These are phyloP conservation scores for Elaeis oleifera DNA, from an alignment of 202 grass and related monocot genomes.

Conservation along the genomic window DNA sequence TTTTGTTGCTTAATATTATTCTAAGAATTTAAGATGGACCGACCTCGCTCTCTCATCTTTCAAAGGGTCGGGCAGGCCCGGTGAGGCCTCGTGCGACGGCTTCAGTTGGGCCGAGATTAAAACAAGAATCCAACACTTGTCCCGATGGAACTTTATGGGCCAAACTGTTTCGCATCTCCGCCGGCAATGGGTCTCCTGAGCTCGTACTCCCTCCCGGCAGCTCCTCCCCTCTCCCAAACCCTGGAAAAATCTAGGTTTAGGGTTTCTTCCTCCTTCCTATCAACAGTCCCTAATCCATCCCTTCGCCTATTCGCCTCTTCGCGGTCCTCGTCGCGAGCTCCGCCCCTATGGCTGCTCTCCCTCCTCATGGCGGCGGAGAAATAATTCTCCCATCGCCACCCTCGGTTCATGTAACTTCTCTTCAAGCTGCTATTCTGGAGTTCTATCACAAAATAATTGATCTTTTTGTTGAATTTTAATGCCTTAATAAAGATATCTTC, in stretches of 20 bases:
- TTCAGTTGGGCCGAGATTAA: too few relatives aligned
- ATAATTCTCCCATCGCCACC: not conserved
- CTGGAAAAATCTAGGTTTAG: not conserved
- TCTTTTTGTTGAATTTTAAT: too few relatives aligned
- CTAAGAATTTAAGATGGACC: too few relatives aligned
- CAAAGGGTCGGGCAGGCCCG: too few relatives aligned
- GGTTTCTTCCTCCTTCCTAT: not conserved
- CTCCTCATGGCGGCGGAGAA: not conserved
- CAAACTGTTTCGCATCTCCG: too few relatives aligned
- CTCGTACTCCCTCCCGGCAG: not conserved
- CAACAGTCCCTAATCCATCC: not conserved
- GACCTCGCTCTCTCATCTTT: too few relatives aligned
- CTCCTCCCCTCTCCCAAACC: conserved; percentile 4
- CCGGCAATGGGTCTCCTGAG: conserved; percentile 5
- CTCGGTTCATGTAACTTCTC: conserved; percentile 12
- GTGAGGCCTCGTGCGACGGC: too few relatives aligned
- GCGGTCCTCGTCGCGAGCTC: not conserved
- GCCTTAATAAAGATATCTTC: too few relatives aligned
- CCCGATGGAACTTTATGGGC: too few relatives aligned
- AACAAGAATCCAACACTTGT: too few relatives aligned
- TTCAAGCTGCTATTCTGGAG: not conserved
- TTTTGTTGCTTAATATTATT: too few relatives aligned
- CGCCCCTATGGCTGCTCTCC: conserved; percentile 12
- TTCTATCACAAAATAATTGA: not conserved
- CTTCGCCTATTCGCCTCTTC: not conserved